Percentiles rank a stretch among this genome's conserved stretches.
Conservation (phyloP, 2,329 filamentous ascomycete species). For the Penicillium sp. region DNA sequence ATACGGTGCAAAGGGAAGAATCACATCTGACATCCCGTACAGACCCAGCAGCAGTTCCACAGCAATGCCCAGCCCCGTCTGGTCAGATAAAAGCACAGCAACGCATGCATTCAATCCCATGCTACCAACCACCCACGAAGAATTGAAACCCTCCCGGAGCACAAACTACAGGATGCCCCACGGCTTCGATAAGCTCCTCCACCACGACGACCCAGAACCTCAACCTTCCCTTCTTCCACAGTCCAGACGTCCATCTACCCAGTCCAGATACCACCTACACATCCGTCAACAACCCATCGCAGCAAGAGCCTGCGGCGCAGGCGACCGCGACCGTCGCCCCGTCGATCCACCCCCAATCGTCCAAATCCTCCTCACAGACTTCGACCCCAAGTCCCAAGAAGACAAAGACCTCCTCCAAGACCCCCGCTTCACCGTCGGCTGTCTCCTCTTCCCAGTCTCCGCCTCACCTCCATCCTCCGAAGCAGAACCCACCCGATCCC, state of each 20-base stretch:
- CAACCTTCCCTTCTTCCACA: conserved; percentile 23
- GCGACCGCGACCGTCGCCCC: conserved; percentile 46
- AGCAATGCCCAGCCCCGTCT: conserved; percentile 29
- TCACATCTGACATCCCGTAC: conserved; percentile 21
- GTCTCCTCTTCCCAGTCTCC: conserved; percentile 40
- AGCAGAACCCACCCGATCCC: conserved; percentile 17
- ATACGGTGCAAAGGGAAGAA: neutral
- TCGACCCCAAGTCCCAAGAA: conserved; percentile 37
- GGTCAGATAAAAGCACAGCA: conserved; percentile 27
- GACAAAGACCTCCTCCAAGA: conserved; percentile 42
- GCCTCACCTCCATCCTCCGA: conserved; percentile 14
- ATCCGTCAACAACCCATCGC: conserved; percentile 48
- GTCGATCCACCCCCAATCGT: conserved; percentile 49
- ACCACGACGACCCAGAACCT: conserved; percentile 27
- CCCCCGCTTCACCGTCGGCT: conserved; percentile 43
- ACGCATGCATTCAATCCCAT: conserved; percentile 14
- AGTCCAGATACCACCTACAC: conserved; percentile 39
- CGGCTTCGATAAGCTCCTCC: conserved; percentile 39
- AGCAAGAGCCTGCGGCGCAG: conserved; percentile 46
- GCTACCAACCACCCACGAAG: conserved; percentile 8
- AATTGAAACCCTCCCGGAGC: conserved; percentile 15
- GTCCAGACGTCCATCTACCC: conserved; percentile 22
- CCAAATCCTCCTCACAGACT: conserved; percentile 46
- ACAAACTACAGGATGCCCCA: conserved; percentile 32
- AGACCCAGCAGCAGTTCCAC: conserved; percentile 30